Evolutionary conservation across 768 basidiomycete species (phyloP).

Genomic region (Calvatia gigantea): DNA sequence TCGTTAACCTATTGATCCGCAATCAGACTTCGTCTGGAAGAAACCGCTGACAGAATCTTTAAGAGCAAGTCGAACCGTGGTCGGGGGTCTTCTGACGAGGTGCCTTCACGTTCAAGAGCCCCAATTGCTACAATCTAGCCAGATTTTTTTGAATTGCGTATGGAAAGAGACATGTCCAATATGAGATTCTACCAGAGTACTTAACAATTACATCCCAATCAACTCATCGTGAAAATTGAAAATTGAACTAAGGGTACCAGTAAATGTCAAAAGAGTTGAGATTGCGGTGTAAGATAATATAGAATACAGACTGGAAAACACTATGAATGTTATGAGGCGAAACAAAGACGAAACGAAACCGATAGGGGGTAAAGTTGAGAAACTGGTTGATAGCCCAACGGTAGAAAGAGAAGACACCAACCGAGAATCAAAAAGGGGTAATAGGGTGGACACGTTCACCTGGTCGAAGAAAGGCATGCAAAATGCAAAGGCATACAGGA

Average conservation of each 20-base stretch:
- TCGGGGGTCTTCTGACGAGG: too few relatives aligned
- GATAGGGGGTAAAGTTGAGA: conserved; percentile 5
- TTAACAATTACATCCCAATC: conserved; percentile 12
- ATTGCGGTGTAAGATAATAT: conserved; percentile 13
- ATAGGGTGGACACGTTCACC: neutral
- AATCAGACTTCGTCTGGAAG: too few relatives aligned
- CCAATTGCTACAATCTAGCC: too few relatives aligned
- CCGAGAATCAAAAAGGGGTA: conserved; percentile 6
- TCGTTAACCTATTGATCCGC: too few relatives aligned
- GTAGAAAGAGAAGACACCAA: neutral
- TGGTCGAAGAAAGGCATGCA: neutral
- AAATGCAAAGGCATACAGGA: neutral
- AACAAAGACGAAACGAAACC: neutral
- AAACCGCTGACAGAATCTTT: too few relatives aligned
- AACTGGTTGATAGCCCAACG: conserved; percentile 1
- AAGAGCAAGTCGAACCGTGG: too few relatives aligned
- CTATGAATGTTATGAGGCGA: conserved; percentile 2
- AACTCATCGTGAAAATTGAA: conserved; percentile 19
- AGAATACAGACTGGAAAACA: conserved; percentile 12
- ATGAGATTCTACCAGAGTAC: conserved; percentile 8
- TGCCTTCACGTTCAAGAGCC: too few relatives aligned
- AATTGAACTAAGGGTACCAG: conserved; percentile 6
- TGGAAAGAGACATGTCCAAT: too few relatives aligned
- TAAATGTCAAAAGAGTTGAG: conserved; percentile 13
- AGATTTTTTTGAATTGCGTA: too few relatives aligned